Evolutionary conservation across 2,329 filamentous ascomycete genomes (phyloP), one percentile per base, ranked within the genome.

Genomic region (Xylariomycetidae sp.): DNA sequence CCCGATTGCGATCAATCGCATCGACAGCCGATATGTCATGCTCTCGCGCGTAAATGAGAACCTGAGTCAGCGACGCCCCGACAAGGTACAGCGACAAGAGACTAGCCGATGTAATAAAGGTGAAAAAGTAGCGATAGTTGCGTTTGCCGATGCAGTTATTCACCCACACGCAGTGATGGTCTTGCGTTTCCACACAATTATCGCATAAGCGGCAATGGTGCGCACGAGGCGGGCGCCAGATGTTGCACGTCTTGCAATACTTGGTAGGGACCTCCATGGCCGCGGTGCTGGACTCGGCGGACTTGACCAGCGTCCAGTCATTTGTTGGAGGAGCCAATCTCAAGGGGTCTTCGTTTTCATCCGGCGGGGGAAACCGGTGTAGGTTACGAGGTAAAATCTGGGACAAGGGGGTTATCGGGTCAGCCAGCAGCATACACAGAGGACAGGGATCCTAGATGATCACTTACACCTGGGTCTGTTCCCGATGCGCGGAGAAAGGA

Each of bases 191-290:
- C 40, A 98, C 78, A 58, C 92, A 98, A 59, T 94, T 96, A 63
- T 98, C 90, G 64, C 92, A 98, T 17, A 95, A 75, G 37, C 92
- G 85, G 63, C 92, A 98, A 64, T 98, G 92, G 56, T 98, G 94
- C 38, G 88, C 88, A 38, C 92, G 85, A 17, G 90, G 89, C 22
- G 92, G 92, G 3, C 92, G 85, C 92, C 92, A 98, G 48, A 98
- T 89, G 53, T 88, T 88, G 69, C 92, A 98, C 13, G 89, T 94
- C 57, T 89, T 90, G 74, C 92, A 98, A 64, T 94, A 96, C 64
- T 98, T 97, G 41, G 90, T 89, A 0, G 92, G 92, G 2, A 98
- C 89, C 58, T 98, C 92, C 87, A 98, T 96, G 5, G 89, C 89
- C 7, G 88, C 84, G 19, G 85, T 84, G 8, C 77, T 69, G 25